Base-by-base conservation (phyloP, 805 yeast genomes). In the Kodamaea kaohsiungensis region DNA sequence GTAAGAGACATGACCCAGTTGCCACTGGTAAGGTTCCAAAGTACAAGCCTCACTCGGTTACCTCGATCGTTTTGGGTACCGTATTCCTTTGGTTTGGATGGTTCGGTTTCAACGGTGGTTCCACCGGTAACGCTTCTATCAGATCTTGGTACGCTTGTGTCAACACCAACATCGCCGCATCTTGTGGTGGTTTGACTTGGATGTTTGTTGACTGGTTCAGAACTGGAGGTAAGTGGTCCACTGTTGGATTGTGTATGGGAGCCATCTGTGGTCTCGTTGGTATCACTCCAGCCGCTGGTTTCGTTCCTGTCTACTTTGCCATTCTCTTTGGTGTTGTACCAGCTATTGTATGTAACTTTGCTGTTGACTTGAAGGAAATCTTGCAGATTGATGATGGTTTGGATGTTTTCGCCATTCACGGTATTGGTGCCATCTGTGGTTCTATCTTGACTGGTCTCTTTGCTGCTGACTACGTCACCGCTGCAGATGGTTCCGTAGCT, bases 71-170 rank as follows among this genome's bases (percentile, higher is more conserved):
- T 15, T 75, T 95, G 55, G 99, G 99, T 53, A 91, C 98, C 17
- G 87, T 90, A 10, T 89, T 95, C 78, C 82, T 95, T 63, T 93
- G 98, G 97, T 91, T 95, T 65, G 99, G 98, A 38, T 95, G 99
- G 99, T 91, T 91, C 66, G 98, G 97, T 42, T 95, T 95, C 85
- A 95, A 95, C 81, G 98, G 97, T 73, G 98, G 98, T 65, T 91
- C 97, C 48, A 89, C 98, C 49, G 98, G 97, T 72, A 88, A 91
- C 68, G 89, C 97, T 38, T 75, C 93, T 58, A 85, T 95, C 69
- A 87, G 98, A 76, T 92, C 97, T 54, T 90, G 91, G 88, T 91
- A 91, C 78, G 97, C 98, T 39, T 83, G 88, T 69, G 87, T 88
- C 66, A 91, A 90, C 82, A 93, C 98, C 66, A 91, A 93, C 75